Evolutionary conservation across 176 grass and related monocot species (phyloP).

Genomic region (Oryza coarctata): DNA sequence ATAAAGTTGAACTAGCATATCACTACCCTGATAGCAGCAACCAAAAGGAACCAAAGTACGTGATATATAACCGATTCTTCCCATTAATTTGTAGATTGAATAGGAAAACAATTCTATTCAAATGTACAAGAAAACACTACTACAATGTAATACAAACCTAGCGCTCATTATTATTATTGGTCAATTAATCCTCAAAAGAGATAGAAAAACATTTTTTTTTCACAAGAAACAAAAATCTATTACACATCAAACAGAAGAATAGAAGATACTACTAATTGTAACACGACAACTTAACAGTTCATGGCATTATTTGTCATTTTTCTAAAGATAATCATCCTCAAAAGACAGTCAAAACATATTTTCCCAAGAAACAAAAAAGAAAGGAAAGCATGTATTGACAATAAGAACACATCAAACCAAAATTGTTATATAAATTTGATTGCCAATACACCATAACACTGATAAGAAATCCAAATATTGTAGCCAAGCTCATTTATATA

Average conservation of each 20-base stretch:
- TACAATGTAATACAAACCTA: background rate
- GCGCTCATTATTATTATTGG: background rate
- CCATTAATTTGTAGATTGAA: background rate
- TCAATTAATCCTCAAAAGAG: constrained; percentile 6
- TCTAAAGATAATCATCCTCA: background rate
- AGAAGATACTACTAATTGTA: background rate
- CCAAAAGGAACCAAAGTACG: background rate
- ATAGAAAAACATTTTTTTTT: background rate
- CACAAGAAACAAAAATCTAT: background rate
- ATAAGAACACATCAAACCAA: background rate
- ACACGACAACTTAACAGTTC: background rate
- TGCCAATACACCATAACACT: background rate
- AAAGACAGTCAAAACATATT: background rate
- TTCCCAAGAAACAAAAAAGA: background rate
- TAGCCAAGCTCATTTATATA: background rate
- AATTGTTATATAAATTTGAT: background rate
- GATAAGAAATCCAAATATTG: background rate
- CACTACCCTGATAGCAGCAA: background rate
- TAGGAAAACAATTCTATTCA: background rate
- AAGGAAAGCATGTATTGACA: background rate
- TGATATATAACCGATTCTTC: background rate
- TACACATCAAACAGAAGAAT: background rate
- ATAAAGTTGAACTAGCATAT: background rate
- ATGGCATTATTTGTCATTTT: background rate
- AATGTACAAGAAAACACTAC: background rate